Evolutionary conservation across 2,329 filamentous ascomycete genomes (phyloP), one percentile per base, ranked within the genome.

Genomic region (Calycina herbarum): DNA sequence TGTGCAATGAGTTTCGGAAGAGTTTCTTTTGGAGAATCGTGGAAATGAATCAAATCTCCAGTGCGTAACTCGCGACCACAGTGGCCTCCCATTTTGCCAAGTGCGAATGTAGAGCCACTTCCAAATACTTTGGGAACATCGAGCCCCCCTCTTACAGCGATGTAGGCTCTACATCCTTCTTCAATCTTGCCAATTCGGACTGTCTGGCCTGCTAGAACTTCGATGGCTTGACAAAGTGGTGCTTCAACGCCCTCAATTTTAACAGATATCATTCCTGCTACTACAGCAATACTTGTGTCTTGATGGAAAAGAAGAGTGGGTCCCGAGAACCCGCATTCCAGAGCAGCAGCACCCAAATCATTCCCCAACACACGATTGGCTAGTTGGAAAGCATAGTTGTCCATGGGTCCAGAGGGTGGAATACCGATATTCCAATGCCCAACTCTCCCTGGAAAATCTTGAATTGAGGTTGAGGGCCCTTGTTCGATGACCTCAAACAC

Each of bases 301-400:
- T 79, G 79, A 3, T 85, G 73, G 69, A 89, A 89, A 0, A 78
- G 77, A 24, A 89, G 73, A 38, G 87, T 85, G 0, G 87, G 86
- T 0, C 87, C 87, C 15, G 79, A 82, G 17, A 88, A 70, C 0
- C 86, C 89, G 31, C 88, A 85, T 69, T 90, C 87, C 0, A 90
- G 74, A 0, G 79, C 81, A 72, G 87, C 87, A 3, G 76, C 80
- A 0, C 79, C 80, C 0, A 78, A 72, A 0, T 79, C 69, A 62
- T 89, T 89, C 0, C 85, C 86, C 0, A 85, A 86, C 1, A 89
- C 78, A 24, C 83, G 77, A 68, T 89, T 90, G 1, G 84, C 86
- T 33, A 87, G 64, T 63, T 67, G 61, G 1, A 68, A 70, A 13
- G 66, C 66, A 24, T 68, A 35, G 54, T 68, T 67, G 48, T 82